A percentile compares a stretch with the other conserved stretches of the same genome.
Conservation (phyloP, 805 yeast species). For the Kazachstania kunashirensis region DNA sequence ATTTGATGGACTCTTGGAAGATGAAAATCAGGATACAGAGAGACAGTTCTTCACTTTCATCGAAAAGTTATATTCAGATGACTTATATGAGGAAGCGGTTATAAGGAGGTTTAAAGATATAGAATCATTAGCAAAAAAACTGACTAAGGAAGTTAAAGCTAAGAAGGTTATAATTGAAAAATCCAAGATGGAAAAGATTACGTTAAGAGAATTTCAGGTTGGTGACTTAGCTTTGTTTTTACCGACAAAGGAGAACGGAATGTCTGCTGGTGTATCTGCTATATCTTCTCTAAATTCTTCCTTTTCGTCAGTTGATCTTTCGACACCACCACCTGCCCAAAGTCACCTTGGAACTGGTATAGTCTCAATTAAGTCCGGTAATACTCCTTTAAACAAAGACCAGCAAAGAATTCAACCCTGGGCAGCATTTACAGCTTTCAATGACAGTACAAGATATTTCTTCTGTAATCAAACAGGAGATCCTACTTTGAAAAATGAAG, state of each 20-base stretch:
- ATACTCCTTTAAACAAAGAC: too few relatives aligned
- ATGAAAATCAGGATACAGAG: neutral
- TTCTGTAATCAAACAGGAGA: slow-evolving; percentile 35
- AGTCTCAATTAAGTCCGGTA: neutral
- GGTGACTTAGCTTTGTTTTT: slow-evolving; percentile 79
- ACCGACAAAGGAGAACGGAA: slow-evolving; percentile 49
- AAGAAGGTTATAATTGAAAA: slow-evolving; percentile 23
- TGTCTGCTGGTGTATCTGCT: slow-evolving; percentile 7
- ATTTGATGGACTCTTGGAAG: slow-evolving; percentile 9
- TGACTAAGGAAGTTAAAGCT: slow-evolving; percentile 49
- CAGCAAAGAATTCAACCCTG: slow-evolving; percentile 40
- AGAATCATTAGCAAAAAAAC: slow-evolving; percentile 76
- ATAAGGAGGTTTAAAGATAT: slow-evolving; percentile 78
- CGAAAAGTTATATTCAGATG: slow-evolving; percentile 21
- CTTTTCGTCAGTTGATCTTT: slow-evolving; percentile 28
- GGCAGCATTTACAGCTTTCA: slow-evolving; percentile 82
- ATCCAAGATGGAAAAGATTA: slow-evolving; percentile 38
- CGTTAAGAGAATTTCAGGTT: slow-evolving; percentile 54
- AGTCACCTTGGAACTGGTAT: slow-evolving; percentile 8
- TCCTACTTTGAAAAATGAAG: slow-evolving; percentile 34
- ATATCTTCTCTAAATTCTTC: slow-evolving; percentile 26
- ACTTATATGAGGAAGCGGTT: slow-evolving; percentile 36
- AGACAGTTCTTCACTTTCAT: slow-evolving; percentile 4
- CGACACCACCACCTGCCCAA: slow-evolving; percentile 23
- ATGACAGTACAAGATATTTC: slow-evolving; percentile 75